Evolutionary conservation across 345 rosid genomes (phyloP).

Genomic region (Conringia planisiliqua): DNA sequence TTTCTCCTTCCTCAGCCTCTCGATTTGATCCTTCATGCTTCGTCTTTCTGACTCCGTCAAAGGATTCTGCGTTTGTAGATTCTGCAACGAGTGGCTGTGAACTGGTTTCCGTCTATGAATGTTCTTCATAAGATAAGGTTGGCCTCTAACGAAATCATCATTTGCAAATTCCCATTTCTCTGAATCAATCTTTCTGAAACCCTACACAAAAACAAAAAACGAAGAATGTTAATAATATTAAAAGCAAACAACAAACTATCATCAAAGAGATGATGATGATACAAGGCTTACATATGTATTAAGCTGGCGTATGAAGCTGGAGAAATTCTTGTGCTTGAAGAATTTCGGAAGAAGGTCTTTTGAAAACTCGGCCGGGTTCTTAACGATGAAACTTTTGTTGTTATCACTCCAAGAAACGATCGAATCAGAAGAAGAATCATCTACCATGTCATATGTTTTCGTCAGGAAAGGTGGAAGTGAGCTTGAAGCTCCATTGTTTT

Average conservation of each 20-base stretch:
- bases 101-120: slow-evolving; percentile 90
- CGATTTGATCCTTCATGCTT: slow-evolving; percentile 56
- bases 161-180: slow-evolving; percentile 96
- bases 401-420: slow-evolving; percentile 73
- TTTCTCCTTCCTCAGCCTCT: slow-evolving; percentile 55
- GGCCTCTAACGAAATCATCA: slow-evolving; percentile 77
- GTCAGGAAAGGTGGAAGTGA: slow-evolving; percentile 84
- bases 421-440: slow-evolving; percentile 66
- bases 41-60: slow-evolving; percentile 65
- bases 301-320: slow-evolving; percentile 97
- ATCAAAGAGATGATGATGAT: neutral
- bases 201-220: slow-evolving; percentile 38
- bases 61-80: slow-evolving; percentile 52
- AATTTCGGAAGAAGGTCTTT: slow-evolving; percentile 74
- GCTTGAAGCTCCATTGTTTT: slow-evolving; percentile 56
- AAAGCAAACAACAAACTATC: neutral
- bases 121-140: slow-evolving; percentile 72
- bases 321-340: slow-evolving; percentile 90
- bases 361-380: slow-evolving; percentile 71
- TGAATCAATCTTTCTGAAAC: slow-evolving; percentile 77
- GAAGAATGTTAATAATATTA: neutral
- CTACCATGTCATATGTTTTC: slow-evolving; percentile 92
- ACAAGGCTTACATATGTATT: slow-evolving; percentile 71
- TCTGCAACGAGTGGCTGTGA: slow-evolving; percentile 80
- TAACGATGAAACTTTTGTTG: slow-evolving; percentile 72